These are phyloP conservation scores for Aureobasidium lini DNA, from an alignment of 2,329 filamentous ascomycete genomes.

Conservation along the genomic window DNA sequence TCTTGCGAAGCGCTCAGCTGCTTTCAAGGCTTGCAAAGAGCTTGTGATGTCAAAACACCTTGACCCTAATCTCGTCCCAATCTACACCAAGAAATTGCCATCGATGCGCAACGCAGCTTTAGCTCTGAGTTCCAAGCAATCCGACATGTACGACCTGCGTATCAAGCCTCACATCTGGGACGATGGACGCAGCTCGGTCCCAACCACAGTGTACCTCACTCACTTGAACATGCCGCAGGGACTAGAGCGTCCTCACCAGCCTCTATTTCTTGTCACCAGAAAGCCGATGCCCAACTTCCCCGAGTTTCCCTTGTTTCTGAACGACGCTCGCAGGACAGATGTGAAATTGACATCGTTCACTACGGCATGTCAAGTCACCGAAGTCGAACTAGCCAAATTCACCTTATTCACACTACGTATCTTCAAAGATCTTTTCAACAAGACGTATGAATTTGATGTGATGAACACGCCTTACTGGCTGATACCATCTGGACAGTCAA, in stretches of 20 bases:
- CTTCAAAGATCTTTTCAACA: constrained; percentile 84
- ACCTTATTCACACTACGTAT: constrained; percentile 65
- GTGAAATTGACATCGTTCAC: constrained; percentile 44
- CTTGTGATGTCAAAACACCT: constrained; percentile 61
- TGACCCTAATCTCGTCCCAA: constrained; percentile 66
- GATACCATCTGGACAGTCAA: constrained; percentile 45
- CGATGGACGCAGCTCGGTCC: constrained; percentile 34
- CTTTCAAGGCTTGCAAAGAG: constrained; percentile 71
- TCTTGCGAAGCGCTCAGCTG: constrained; percentile 78
- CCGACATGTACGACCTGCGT: constrained; percentile 66
- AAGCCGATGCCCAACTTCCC: constrained; percentile 57
- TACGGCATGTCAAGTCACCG: constrained; percentile 37
- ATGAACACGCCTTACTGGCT: constrained; percentile 75
- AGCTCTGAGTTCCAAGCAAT: constrained; percentile 72
- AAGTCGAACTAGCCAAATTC: constrained; percentile 47
- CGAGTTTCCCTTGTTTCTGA: constrained; percentile 64
- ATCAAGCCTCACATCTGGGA: constrained; percentile 72
- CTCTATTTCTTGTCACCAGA: constrained; percentile 66
- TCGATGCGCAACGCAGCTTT: constrained; percentile 80
- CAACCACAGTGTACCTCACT: constrained; percentile 53
- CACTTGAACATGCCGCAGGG: constrained; percentile 54
- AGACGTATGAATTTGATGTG: constrained; percentile 60
- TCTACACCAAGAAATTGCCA: constrained; percentile 63
- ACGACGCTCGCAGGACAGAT: constrained; percentile 51
- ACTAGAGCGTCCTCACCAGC: constrained; percentile 52